Evolutionary conservation across 805 yeast genomes (phyloP), one percentile per base, ranked within the genome.

Genomic region (Cyberlindnera mycetangii): DNA sequence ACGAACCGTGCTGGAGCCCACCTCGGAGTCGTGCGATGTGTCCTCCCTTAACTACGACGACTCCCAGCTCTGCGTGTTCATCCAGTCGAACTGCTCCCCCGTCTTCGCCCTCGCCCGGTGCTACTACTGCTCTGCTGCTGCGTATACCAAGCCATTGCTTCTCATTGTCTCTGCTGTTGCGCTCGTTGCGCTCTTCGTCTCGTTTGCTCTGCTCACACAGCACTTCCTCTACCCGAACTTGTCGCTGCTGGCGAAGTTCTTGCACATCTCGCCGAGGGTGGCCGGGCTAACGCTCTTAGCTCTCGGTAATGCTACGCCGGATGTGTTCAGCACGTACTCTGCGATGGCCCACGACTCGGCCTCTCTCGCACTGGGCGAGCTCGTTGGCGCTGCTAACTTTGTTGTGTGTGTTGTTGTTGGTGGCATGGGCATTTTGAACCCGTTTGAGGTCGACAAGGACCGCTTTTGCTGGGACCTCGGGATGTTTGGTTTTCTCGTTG

Each of bases 251-350:
- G 81, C 97, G 0, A 69, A 70, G 12, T 60, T 74, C 14, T 64
- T 89, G 9, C 74, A 78, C 8, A 64, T 92, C 40, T 78, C 90
- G 15, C 93, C 88, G 48, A 79, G 85, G 46, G 66, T 90, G 16
- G 81, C 93, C 11, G 98, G 98, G 0, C 74, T 92, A 52, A 90
- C 97, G 0, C 67, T 92, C 18, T 68, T 93, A 41, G 96, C 98
- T 0, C 72, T 92, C 48, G 98, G 97, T 0, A 92, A 92, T 64
- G 95, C 96, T 3, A 75, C 95, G 0, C 96, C 97, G 0, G 99
- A 92, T 62, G 79, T 92, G 3, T 75, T 89, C 30, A 78, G 92
- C 37, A 89, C 96, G 0, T 87, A 81, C 60, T 81, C 83, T 39
- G 96, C 97, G 4, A 76, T 93, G 79, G 72, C 74, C 11, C 66